phyloP scores from a whole-genome alignment of 108 stramenopile genomes.

The Craspedostauros australis region DNA sequence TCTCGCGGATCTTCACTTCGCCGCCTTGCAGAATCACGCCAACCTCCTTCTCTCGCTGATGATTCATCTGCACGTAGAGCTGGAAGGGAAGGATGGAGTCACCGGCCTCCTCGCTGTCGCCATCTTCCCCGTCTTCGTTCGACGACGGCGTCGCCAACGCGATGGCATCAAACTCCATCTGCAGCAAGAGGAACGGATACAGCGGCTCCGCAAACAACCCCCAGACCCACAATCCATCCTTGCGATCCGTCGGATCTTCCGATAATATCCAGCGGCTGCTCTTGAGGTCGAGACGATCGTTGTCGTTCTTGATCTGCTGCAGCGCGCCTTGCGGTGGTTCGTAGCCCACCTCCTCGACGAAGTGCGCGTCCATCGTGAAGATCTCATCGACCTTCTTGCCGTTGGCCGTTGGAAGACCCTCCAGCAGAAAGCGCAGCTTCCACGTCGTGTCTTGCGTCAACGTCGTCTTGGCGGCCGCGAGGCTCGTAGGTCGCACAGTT shows the following conservation, averaged over 20 bases:
- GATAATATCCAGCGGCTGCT: conserved; percentile 66
- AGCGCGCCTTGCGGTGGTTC: conserved; percentile 79
- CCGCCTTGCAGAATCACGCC: conserved; percentile 25
- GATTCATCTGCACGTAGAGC: conserved; percentile 69
- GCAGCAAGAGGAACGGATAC: conserved; percentile 82
- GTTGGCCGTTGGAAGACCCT: conserved; percentile 52
- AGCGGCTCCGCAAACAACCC: conserved; percentile 86
- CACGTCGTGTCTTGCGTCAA: conserved; percentile 75
- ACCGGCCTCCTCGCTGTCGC: conserved; percentile 12
- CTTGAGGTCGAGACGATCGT: conserved; percentile 24
- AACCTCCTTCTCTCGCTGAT: conserved; percentile 42
- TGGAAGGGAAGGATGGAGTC: conserved; percentile 63
- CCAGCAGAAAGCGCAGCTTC: conserved; percentile 57
- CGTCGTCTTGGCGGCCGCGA: conserved; percentile 33
- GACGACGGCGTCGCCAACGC: conserved; percentile 22
- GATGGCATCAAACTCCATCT: conserved; percentile 66
- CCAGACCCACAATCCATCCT: conserved; percentile 89
- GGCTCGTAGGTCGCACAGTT: too few species aligned
- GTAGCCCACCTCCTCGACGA: conserved; percentile 80
- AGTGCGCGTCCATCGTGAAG: conserved; percentile 54
- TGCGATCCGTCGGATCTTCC: conserved; percentile 83
- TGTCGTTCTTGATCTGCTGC: neutral
- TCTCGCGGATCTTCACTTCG: conserved; percentile 36
- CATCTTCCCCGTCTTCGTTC: conserved; percentile 5
- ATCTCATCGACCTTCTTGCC: conserved; percentile 48